Evolutionary conservation across 116 monocot genomes (phyloP).

Genomic region (Cymodocea nodosa): DNA sequence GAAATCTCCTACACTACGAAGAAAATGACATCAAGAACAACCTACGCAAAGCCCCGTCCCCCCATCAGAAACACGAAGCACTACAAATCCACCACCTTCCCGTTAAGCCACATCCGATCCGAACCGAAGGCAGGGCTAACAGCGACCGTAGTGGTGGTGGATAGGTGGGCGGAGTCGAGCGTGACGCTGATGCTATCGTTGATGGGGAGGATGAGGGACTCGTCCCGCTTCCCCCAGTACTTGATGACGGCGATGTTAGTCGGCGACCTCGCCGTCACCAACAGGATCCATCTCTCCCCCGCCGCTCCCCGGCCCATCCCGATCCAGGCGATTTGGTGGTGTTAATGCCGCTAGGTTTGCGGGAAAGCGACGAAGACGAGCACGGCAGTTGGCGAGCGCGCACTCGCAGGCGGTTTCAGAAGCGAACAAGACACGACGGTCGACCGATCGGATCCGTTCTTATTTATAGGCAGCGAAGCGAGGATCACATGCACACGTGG

Average conservation of each 20-base stretch:
- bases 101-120: slow-evolving; percentile 97
- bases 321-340: too few species aligned
- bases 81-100: slow-evolving; percentile 31
- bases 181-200: slow-evolving; percentile 95
- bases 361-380: too few species aligned
- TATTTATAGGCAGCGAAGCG: too few species aligned
- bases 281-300: slow-evolving; percentile 45
- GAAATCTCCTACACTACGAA: slow-evolving; percentile 54
- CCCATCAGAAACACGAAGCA: neutral
- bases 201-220: slow-evolving; percentile 81
- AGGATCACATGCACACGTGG: too few species aligned
- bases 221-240: slow-evolving; percentile 98
- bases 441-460: too few species aligned
- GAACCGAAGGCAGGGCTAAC: slow-evolving; percentile 67
- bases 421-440: too few species aligned
- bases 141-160: slow-evolving; percentile 89
- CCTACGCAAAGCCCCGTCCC: neutral
- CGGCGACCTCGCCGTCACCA: slow-evolving; percentile 76
- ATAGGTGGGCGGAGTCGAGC: slow-evolving; percentile 79
- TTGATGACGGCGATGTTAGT: slow-evolving; percentile 99
- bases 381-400: too few species aligned
- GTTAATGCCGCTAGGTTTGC: too few species aligned
- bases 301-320: slow-evolving; percentile 6
- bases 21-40: neutral
- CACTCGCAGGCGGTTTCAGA: too few species aligned